Evolutionary conservation across 2,329 filamentous ascomycete species (phyloP), one percentile per base, ranked within the genome.

Genomic region (Phoma herbarum): DNA sequence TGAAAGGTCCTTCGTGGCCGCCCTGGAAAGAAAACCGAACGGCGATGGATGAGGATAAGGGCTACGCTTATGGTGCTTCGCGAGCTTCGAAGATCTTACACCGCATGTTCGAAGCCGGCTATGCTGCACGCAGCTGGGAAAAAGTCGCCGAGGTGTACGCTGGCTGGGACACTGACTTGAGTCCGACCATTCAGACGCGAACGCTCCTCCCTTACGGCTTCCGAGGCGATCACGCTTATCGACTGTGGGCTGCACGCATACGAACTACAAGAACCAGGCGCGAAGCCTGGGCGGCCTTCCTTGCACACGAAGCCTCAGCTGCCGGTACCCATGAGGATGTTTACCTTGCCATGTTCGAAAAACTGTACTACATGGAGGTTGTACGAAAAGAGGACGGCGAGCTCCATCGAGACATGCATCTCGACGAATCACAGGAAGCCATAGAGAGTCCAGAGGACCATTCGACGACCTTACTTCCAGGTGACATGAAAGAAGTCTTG

Each of bases 231-330:
- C 45, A 41, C 31, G 10, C 16, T 29, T 28, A 59, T 26, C 55
- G 43, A 18, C 37, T 63, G 7, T 89, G 87, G 86, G 79, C 80
- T 56, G 85, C 84, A 29, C 81, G 86, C 11, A 84, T 89, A 51
- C 78, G 79, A 44, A 81, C 85, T 22, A 89, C 87, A 11, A 79
- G 87, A 33, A 88, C 86, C 4, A 74, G 85, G 45, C 81, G 85
- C 60, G 86, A 89, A 75, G 86, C 87, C 6, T 89, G 87, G 87
- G 86, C 86, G 22, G 86, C 84, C 61, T 89, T 88, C 69, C 72
- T 87, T 41, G 81, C 84, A 5, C 86, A 82, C 59, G 80, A 86
- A 68, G 77, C 82, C 22, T 75, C 77, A 14, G 72, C 70, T 9
- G 64, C 76, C 33, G 71, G 70, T 10, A 67, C 75, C n/a, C 73